These are phyloP conservation scores for Fusarium tuaranense DNA, from an alignment of 2,329 filamentous ascomycete species.

Conservation along the genomic window DNA sequence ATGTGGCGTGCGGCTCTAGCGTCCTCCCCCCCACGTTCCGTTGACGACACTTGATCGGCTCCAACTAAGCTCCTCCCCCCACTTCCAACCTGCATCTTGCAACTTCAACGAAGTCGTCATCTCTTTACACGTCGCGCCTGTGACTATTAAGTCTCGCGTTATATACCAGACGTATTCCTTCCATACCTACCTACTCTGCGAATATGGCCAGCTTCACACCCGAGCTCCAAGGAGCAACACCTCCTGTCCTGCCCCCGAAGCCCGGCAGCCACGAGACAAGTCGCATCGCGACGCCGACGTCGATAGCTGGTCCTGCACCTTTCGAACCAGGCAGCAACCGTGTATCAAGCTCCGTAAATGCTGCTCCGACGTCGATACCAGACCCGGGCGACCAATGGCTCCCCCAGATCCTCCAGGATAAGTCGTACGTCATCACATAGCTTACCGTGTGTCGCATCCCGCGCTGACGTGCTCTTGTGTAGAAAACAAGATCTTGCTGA, in stretches of 20 bases:
- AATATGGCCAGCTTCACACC: slow-evolving; percentile 47
- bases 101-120: slow-evolving; percentile 11
- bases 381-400: slow-evolving; percentile 82
- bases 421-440: slow-evolving; percentile 71
- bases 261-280: slow-evolving; percentile 76
- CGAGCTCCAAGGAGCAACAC: slow-evolving; percentile 51
- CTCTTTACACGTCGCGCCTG: not conserved
- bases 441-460: slow-evolving; percentile 39
- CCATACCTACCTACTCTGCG: not conserved
- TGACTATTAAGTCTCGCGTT: not conserved
- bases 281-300: slow-evolving; percentile 72
- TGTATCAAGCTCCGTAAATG: slow-evolving; percentile 29
- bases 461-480: slow-evolving; percentile 24
- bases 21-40: slow-evolving; percentile 25
- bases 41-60: not conserved
- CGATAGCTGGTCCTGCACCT: slow-evolving; percentile 58
- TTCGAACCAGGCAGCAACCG: slow-evolving; percentile 45
- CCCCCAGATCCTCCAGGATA: slow-evolving; percentile 80
- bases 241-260: slow-evolving; percentile 79
- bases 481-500: slow-evolving; percentile 84
- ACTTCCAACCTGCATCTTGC: slow-evolving; percentile 20
- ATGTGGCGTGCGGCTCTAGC: slow-evolving; percentile 1
- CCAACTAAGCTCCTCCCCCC: slow-evolving; percentile 15
- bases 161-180: not conserved
- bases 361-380: slow-evolving; percentile 54